These are phyloP conservation scores for Kodamaea laetipori DNA, from an alignment of 805 yeast genomes.

Conservation along the genomic window DNA sequence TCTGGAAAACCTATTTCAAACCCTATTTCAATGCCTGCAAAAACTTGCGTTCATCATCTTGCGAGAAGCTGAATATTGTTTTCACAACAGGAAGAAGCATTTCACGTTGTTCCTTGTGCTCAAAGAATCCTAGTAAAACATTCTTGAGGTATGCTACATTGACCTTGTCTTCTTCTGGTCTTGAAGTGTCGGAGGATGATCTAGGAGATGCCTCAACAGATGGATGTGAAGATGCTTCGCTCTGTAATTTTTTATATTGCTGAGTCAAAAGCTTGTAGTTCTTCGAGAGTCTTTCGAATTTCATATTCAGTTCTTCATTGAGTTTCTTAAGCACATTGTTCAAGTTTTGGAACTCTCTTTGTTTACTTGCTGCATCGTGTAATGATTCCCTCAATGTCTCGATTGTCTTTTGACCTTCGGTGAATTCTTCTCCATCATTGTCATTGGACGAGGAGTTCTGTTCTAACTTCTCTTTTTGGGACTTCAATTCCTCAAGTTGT, in stretches of 20 bases:
- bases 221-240: conserved; percentile 18
- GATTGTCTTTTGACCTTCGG: conserved; percentile 32
- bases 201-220: conserved; percentile 17
- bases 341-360: conserved; percentile 56
- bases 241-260: conserved; percentile 53
- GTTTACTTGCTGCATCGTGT: conserved; percentile 49
- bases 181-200: conserved; percentile 14
- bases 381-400: conserved; percentile 56
- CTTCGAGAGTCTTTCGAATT: conserved; percentile 67
- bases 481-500: conserved; percentile 25
- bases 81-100: conserved; percentile 85
- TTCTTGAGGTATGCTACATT: conserved; percentile 82
- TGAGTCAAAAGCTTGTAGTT: conserved; percentile 66
- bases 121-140: conserved; percentile 87
- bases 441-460: conserved; percentile 4
- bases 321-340: conserved; percentile 56
- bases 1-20: too few relatives aligned
- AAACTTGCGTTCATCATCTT: conserved; percentile 75
- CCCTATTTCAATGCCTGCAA: conserved; percentile 50
- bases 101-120: conserved; percentile 87
- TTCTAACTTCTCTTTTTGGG: conserved; percentile 6
- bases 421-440: conserved; percentile 14
- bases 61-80: conserved; percentile 66
- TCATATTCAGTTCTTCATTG: conserved; percentile 68
- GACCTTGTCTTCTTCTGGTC: conserved; percentile 26